Base-by-base conservation (phyloP, 2,329 filamentous ascomycete genomes). In the Colletotrichum eleusines region DNA sequence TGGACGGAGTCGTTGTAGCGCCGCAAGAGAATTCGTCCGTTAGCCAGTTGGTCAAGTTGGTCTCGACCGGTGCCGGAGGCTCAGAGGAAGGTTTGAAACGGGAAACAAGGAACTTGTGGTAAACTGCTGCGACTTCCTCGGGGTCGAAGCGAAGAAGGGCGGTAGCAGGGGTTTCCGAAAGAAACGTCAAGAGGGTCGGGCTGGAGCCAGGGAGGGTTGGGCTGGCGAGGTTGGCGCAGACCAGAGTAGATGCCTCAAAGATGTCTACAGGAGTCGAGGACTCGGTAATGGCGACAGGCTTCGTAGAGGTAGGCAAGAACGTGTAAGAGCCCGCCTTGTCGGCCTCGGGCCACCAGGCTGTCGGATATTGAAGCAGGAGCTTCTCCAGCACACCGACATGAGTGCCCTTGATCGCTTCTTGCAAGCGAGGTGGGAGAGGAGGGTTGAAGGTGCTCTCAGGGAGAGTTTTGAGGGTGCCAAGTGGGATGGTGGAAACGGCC, bases 291-390 rank as follows among this genome's bases (percentile, higher is more conserved):
- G 65, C 63, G 20, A 71, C 33, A 12, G 69, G 65, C 65, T 71
- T 69, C 16, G 51, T 46, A 40, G 69, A 71, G n/a, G 64, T 69
- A 33, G 69, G 69, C 65, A 71, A 31, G 59, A 71, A 71, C n/a
- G 69, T 69, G 40, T 59, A 71, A 20, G 64, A 68, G 23, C 64
- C 64, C 11, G 69, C 58, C 44, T 58, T 63, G 26, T 71, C 65
- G 46, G 69, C 69, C 31, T 71, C 69, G 28, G 69, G 69, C 69
- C 69, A 71, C 69, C 69, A 71, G n/a, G 69, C 53, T 16, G 51
- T 54, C 14, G 65, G 53, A 46, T 71, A 71, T 14, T 71, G 69
- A 16, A 71, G 64, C 38, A 71, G 65, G 40, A 71, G 59, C 58
- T 71, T 71, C 65, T 69, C 69, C 16, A 71, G 40, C 11, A 71